Evolutionary conservation across 2,329 filamentous ascomycete species (phyloP).

Genomic region (Bipolaris sorokiniana): DNA sequence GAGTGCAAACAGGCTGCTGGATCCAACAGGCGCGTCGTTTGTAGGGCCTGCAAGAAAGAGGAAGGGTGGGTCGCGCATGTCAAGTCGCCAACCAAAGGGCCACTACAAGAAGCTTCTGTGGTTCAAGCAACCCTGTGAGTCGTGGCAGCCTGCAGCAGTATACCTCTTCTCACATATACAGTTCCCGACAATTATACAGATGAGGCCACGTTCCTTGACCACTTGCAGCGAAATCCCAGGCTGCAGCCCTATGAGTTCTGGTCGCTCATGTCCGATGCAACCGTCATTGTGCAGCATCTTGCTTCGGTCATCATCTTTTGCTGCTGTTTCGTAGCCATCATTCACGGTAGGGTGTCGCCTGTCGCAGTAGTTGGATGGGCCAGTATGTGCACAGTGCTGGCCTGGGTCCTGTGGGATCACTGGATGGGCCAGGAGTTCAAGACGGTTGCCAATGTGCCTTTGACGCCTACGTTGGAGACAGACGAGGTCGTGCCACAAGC

Average conservation of each 20-base stretch:
- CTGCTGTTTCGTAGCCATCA: constrained; percentile 91
- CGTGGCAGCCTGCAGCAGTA: neutral
- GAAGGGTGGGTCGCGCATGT: constrained; percentile 63
- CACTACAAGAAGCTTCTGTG: constrained; percentile 96
- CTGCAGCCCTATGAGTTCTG: constrained; percentile 97
- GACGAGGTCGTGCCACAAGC: neutral
- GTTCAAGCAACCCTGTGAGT: constrained; percentile 92
- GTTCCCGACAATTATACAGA: constrained; percentile 99
- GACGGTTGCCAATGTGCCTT: constrained; percentile 48
- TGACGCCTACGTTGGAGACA: constrained; percentile 1
- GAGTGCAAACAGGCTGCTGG: constrained; percentile 22
- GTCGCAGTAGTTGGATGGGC: constrained; percentile 88
- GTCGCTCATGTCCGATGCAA: constrained; percentile 92
- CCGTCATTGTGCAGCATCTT: constrained; percentile 95
- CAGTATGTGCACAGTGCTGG: constrained; percentile 79
- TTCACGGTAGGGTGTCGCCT: constrained; percentile 83
- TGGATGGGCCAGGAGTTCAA: constrained; percentile 79
- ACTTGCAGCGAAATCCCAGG: constrained; percentile 91
- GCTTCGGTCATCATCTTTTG: constrained; percentile 94
- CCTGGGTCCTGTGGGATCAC: constrained; percentile 89
- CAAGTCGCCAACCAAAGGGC: constrained; percentile 71
- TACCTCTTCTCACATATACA: constrained; percentile 44
- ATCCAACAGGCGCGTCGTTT: constrained; percentile 21
- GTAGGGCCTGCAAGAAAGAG: constrained; percentile 47
- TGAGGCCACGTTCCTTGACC: constrained; percentile 93